phyloP scores from a whole-genome alignment of 768 basidiomycete genomes.

The Psilocybe tampanensis region DNA sequence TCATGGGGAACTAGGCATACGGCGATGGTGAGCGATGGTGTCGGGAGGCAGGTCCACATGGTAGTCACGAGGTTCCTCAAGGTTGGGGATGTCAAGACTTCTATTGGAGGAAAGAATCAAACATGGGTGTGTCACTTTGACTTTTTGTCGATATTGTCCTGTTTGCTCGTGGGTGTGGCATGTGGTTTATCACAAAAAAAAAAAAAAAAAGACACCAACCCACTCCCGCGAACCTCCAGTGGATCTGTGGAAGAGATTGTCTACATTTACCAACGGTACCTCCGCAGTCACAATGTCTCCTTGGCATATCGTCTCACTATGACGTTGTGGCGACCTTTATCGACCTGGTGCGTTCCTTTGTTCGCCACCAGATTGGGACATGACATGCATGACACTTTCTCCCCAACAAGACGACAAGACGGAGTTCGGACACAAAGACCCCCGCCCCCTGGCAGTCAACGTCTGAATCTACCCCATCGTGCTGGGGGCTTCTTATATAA shows the following conservation, averaged over 20 bases:
- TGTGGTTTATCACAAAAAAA: too few species aligned
- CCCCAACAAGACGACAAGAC: too few species aligned
- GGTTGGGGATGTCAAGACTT: background rate
- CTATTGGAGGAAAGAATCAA: too few species aligned
- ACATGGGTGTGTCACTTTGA: constrained; percentile 9
- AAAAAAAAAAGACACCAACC: background rate
- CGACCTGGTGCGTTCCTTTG: background rate
- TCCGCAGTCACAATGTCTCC: background rate
- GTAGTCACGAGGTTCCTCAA: constrained; percentile 20
- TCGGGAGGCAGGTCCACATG: constrained; percentile 19
- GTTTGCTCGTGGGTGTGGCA: background rate
- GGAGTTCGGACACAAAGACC: too few species aligned
- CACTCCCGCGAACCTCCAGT: constrained; percentile 14
- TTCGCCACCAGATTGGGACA: background rate
- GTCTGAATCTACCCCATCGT: too few species aligned
- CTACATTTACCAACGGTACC: too few species aligned
- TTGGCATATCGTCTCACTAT: background rate
- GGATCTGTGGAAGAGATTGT: constrained; percentile 5
- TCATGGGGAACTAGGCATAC: constrained; percentile 5
- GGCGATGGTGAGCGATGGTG: constrained; percentile 15
- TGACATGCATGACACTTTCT: background rate
- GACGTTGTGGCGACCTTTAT: background rate
- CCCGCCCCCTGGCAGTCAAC: too few species aligned
- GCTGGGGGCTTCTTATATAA: background rate
- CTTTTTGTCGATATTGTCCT: background rate